Conservation (phyloP, 2,329 filamentous ascomycete genomes). For the Penicillium sp. region DNA sequence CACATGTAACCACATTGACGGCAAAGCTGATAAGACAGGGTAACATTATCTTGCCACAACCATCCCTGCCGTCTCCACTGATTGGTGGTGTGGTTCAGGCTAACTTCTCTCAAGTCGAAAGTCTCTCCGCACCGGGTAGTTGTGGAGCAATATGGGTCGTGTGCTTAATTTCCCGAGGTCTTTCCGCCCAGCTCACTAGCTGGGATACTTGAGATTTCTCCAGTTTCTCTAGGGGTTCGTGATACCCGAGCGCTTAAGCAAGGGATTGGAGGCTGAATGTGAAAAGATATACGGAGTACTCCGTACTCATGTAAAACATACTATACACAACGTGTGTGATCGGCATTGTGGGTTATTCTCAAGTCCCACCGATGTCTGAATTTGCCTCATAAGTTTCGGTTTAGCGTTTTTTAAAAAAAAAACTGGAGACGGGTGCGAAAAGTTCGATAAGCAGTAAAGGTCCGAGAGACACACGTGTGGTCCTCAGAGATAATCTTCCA, state of each 20-base stretch:
- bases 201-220: background rate
- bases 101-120: background rate
- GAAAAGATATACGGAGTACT: background rate
- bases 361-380: background rate
- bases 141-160: background rate
- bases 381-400: background rate
- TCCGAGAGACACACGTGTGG: background rate
- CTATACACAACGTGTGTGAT: background rate
- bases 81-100: constrained; percentile 8
- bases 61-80: background rate
- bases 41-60: constrained; percentile 7
- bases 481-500: background rate
- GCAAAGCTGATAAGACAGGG: constrained; percentile 8
- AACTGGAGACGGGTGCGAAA: background rate
- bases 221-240: background rate
- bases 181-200: background rate
- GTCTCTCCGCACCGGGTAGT: constrained; percentile 5
- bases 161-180: background rate
- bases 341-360: background rate
- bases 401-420: background rate
- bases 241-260: background rate
- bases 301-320: background rate
- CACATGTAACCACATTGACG: constrained; percentile 16
- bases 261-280: background rate
- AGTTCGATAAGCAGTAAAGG: background rate